These are phyloP conservation scores for Margaritispora aquatica DNA, from an alignment of 495 filamentous ascomycete genomes.

Conservation along the genomic window DNA sequence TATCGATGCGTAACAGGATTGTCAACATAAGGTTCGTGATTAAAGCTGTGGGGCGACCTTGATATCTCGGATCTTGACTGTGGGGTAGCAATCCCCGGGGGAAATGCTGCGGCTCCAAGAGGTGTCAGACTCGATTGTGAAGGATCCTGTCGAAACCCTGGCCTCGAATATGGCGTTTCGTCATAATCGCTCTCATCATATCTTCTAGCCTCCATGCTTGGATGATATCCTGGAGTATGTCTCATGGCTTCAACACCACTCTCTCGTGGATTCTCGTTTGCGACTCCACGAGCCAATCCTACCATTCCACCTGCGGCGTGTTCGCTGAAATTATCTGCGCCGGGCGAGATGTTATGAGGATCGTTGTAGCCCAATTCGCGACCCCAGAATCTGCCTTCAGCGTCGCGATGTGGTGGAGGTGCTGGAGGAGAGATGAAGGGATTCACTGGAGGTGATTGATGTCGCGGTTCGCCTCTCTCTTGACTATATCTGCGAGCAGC, in stretches of 20 bases:
- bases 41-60: slow-evolving; percentile 24
- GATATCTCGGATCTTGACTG: slow-evolving; percentile 32
- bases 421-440: background rate
- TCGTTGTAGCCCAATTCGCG: slow-evolving; percentile 14
- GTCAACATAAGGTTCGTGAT: slow-evolving; percentile 29
- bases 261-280: slow-evolving; percentile 63
- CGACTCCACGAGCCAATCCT: slow-evolving; percentile 68
- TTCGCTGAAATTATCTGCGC: slow-evolving; percentile 68
- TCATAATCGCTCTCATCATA: background rate
- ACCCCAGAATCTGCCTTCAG: slow-evolving; percentile 21
- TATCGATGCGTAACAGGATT: slow-evolving; percentile 45
- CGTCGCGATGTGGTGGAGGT: slow-evolving; percentile 21
- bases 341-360: slow-evolving; percentile 56
- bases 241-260: slow-evolving; percentile 66
- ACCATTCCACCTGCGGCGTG: slow-evolving; percentile 68
- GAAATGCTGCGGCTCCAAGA: slow-evolving; percentile 22
- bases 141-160: background rate
- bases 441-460: background rate
- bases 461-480: background rate
- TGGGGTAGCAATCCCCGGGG: slow-evolving; percentile 24
- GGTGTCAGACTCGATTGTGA: slow-evolving; percentile 20
- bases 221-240: slow-evolving; percentile 25
- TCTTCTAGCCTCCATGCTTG: background rate
- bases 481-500: slow-evolving; percentile 32
- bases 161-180: slow-evolving; percentile 9